These are phyloP conservation scores for Gloeostereum incarnatum DNA, from an alignment of 768 basidiomycete genomes.

Conservation along the genomic window DNA sequence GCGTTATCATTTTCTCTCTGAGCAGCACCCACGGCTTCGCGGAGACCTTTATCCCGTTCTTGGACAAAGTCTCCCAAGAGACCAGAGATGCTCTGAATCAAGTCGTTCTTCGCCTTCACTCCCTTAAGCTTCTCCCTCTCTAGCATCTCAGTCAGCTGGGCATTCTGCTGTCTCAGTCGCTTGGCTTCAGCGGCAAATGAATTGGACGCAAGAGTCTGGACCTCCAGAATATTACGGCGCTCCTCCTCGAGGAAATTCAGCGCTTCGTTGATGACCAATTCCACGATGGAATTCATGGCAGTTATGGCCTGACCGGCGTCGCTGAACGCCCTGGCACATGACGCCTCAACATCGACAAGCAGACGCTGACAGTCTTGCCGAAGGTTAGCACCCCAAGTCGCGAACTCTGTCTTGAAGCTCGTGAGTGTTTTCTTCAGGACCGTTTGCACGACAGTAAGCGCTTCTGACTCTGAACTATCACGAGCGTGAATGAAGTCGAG, in stretches of 20 bases:
- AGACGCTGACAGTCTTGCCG: constrained; percentile 36
- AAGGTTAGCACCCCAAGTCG: constrained; percentile 47
- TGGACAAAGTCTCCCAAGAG: constrained; percentile 64
- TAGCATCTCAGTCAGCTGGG: constrained; percentile 47
- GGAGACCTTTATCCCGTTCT: constrained; percentile 58
- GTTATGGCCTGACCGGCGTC: constrained; percentile 51
- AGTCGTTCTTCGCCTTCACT: constrained; percentile 58
- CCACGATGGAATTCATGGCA: constrained; percentile 49
- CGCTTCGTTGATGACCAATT: constrained; percentile 49
- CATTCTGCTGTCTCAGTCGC: constrained; percentile 66
- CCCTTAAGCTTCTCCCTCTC: constrained; percentile 58
- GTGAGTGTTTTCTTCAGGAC: constrained; percentile 45
- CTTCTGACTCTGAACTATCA: constrained; percentile 44
- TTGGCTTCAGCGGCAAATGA: constrained; percentile 43
- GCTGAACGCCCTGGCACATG: constrained; percentile 34
- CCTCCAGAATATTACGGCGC: constrained; percentile 36
- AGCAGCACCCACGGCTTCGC: constrained; percentile 44
- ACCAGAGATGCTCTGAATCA: constrained; percentile 66
- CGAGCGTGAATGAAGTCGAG: constrained; percentile 46
- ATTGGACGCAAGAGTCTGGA: constrained; percentile 36
- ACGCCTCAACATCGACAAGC: constrained; percentile 34
- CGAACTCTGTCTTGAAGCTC: constrained; percentile 40
- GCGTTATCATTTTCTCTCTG: constrained; percentile 47
- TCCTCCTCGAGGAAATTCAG: constrained; percentile 49
- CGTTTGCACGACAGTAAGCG: constrained; percentile 35